phyloP scores from a whole-genome alignment of 148 eudicot species.

The Amaranthus palmeri region DNA sequence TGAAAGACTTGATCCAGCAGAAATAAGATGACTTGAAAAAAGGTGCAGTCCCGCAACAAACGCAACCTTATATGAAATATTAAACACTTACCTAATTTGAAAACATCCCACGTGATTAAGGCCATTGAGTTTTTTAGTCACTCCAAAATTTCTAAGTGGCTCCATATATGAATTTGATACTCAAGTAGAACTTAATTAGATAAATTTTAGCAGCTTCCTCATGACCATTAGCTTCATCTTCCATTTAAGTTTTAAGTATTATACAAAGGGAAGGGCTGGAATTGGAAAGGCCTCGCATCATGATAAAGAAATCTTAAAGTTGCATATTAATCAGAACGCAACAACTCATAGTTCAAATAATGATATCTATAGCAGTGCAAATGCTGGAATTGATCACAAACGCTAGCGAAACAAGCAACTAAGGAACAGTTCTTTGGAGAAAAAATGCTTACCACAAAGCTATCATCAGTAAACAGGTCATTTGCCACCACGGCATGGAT shows the following conservation, averaged over 20 bases:
- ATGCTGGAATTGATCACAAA: neutral
- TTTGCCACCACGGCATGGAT: slow-evolving; percentile 77
- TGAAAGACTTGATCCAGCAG: too few species aligned
- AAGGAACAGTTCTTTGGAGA: neutral
- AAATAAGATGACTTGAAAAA: neutral
- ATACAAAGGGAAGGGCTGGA: too few species aligned
- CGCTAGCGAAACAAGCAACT: neutral
- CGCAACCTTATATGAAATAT: neutral
- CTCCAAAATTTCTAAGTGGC: neutral
- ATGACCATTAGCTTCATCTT: neutral
- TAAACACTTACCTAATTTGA: neutral
- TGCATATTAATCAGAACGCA: too few species aligned
- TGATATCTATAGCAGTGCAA: neutral
- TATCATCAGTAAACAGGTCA: slow-evolving; percentile 94
- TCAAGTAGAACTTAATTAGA: slow-evolving; percentile 1
- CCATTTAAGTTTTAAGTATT: too few species aligned
- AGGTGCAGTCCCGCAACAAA: neutral
- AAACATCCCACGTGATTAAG: neutral
- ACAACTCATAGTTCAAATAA: neutral
- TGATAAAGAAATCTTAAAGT: too few species aligned
- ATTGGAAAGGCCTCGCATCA: too few species aligned
- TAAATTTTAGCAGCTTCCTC: slow-evolving; percentile 1
- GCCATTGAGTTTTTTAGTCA: neutral
- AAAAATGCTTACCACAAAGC: slow-evolving; percentile 75
- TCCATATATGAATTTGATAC: neutral